Conservation (phyloP, 164 flowering plant genomes). For the Stephania yunnanensis region DNA sequence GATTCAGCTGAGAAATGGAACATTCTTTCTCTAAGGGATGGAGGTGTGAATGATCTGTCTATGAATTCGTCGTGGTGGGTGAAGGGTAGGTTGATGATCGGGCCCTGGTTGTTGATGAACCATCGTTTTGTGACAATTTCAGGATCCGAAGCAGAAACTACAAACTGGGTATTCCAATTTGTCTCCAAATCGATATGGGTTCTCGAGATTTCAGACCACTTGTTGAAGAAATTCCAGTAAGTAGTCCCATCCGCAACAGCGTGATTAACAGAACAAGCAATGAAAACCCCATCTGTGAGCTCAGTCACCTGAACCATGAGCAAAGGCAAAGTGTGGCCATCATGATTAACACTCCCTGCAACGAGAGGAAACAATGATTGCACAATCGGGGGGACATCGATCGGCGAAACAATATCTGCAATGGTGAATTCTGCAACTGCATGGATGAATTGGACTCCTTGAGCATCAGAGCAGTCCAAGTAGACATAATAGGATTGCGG, state of each 20-base stretch:
- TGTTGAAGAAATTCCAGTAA: slow-evolving; percentile 51
- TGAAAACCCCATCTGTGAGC: slow-evolving; percentile 40
- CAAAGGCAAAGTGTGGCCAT: slow-evolving; percentile 43
- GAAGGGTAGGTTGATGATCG: slow-evolving; percentile 35
- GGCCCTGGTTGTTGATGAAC: slow-evolving; percentile 25
- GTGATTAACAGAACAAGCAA: slow-evolving; percentile 44
- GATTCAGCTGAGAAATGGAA: slow-evolving; percentile 50
- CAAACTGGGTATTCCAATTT: neutral
- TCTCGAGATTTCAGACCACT: slow-evolving; percentile 38
- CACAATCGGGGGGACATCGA: slow-evolving; percentile 31
- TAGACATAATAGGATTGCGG: slow-evolving; percentile 24
- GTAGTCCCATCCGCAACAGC: slow-evolving; percentile 40
- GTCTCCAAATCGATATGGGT: neutral
- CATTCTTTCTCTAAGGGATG: slow-evolving; percentile 27
- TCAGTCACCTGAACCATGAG: slow-evolving; percentile 50
- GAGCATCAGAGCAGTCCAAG: slow-evolving; percentile 37
- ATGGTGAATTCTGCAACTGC: slow-evolving; percentile 26
- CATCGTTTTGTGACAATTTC: slow-evolving; percentile 17
- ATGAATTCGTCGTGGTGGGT: slow-evolving; percentile 32
- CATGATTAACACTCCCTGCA: slow-evolving; percentile 35
- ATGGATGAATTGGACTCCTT: slow-evolving; percentile 49
- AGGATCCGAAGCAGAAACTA: neutral
- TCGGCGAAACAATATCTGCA: slow-evolving; percentile 33
- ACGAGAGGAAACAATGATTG: slow-evolving; percentile 45
- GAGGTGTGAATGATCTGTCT: slow-evolving; percentile 22